These are phyloP conservation scores for Fusarium burgessii DNA, from an alignment of 2,329 filamentous ascomycete genomes.

Conservation along the genomic window DNA sequence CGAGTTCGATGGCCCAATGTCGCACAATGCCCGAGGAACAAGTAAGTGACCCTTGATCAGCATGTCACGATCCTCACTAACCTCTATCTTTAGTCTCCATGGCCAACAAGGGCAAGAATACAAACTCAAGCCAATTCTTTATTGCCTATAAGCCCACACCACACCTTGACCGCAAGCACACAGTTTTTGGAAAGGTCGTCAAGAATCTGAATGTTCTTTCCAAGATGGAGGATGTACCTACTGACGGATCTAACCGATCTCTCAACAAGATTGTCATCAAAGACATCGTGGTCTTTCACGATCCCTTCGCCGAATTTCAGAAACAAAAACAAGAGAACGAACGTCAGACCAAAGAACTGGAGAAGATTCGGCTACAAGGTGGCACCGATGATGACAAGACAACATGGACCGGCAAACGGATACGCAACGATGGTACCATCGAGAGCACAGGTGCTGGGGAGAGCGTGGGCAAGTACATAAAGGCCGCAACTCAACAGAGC, in stretches of 20 bases:
- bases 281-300: constrained; percentile 87
- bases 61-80: not conserved
- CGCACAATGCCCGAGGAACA: constrained; percentile 84
- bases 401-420: constrained; percentile 96
- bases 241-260: constrained; percentile 81
- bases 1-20: constrained; percentile 89
- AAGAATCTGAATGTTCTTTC: constrained; percentile 79
- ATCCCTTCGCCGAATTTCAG: constrained; percentile 95
- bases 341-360: constrained; percentile 66
- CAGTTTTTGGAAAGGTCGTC: constrained; percentile 91
- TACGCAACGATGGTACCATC: constrained; percentile 75
- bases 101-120: constrained; percentile 99
- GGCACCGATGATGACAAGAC: constrained; percentile 88
- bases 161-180: constrained; percentile 95
- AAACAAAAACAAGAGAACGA: constrained; percentile 77
- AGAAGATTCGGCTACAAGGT: constrained; percentile 72
- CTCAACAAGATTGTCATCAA: constrained; percentile 82
- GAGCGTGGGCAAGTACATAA: constrained; percentile 84
- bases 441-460: constrained; percentile 57
- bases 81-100: constrained; percentile 68
- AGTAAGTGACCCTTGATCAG: constrained; percentile 41
- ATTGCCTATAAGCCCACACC: constrained; percentile 86
- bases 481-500: constrained; percentile 59
- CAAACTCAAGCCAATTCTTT: constrained; percentile 95
- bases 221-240: constrained; percentile 81